These are phyloP conservation scores for Neodidymelliopsis sp. DNA, from an alignment of 2,329 filamentous ascomycete genomes.

Conservation along the genomic window DNA sequence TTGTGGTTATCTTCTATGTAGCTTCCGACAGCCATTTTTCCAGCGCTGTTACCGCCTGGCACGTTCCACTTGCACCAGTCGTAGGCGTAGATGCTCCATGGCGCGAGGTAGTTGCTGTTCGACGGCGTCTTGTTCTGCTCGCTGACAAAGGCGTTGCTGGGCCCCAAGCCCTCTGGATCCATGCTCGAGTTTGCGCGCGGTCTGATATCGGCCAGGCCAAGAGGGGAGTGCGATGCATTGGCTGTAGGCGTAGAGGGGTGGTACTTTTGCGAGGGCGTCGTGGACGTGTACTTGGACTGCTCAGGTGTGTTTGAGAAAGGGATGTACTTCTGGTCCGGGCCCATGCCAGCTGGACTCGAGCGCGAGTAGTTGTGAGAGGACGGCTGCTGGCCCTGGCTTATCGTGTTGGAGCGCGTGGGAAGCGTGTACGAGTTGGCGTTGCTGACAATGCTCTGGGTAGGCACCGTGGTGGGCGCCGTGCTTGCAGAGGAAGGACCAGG, in stretches of 20 bases:
- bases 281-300: constrained; percentile 53
- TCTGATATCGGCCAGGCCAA: constrained; percentile 90
- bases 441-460: constrained; percentile 60
- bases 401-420: constrained; percentile 70
- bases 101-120: constrained; percentile 91
- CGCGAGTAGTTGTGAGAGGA: constrained; percentile 71
- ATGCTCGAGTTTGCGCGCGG: constrained; percentile 84
- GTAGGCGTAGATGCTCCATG: constrained; percentile 95
- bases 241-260: constrained; percentile 59
- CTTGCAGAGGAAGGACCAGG: constrained; percentile 62
- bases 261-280: constrained; percentile 65
- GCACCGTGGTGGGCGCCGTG: constrained; percentile 64
- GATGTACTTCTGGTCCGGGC: constrained; percentile 67
- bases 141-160: constrained; percentile 62
- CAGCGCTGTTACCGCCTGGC: constrained; percentile 72
- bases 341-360: constrained; percentile 76
- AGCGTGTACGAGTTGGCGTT: constrained; percentile 68
- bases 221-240: constrained; percentile 80
- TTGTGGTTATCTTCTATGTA: constrained; percentile 98
- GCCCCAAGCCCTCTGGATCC: constrained; percentile 72
- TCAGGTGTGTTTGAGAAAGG: constrained; percentile 71
- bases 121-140: constrained; percentile 71
- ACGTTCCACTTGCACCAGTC: constrained; percentile 99
- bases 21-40: constrained; percentile 93
- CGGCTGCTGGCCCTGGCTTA: constrained; percentile 61